phyloP scores from a whole-genome alignment of 768 basidiomycete genomes.

The Pleurotus salmoneostramineus region DNA sequence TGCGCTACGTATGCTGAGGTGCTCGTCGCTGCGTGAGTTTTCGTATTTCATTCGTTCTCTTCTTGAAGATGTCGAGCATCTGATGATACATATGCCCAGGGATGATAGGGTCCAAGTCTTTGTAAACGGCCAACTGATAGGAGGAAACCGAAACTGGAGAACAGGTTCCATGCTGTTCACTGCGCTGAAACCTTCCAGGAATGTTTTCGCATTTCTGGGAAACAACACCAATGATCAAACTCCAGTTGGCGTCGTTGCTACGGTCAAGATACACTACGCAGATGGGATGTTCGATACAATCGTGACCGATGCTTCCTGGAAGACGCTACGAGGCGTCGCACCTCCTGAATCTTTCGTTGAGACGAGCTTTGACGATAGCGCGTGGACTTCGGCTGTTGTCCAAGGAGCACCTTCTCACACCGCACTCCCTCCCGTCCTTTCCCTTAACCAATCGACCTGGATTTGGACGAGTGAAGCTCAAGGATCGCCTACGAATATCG shows the following conservation, averaged over 20 bases:
- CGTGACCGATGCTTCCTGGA: constrained; percentile 3
- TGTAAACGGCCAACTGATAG: no score
- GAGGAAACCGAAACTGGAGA: no score
- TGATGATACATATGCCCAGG: neutral
- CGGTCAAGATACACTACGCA: neutral
- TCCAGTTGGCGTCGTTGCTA: neutral
- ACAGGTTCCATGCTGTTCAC: neutral
- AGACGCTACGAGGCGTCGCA: neutral
- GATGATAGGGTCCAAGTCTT: no score
- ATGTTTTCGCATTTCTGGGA: neutral
- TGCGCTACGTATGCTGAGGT: constrained; percentile 15
- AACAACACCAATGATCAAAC: neutral
- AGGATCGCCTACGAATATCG: neutral
- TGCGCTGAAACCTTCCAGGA: neutral
- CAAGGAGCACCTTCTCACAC: neutral
- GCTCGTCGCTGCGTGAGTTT: constrained; percentile 18
- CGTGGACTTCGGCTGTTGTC: neutral
- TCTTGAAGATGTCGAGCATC: no score
- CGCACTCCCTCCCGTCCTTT: neutral
- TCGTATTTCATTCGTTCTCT: no score
- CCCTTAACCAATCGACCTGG: neutral
- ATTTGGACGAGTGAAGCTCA: constrained; percentile 1
- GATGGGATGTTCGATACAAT: neutral
- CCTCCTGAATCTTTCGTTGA: neutral
- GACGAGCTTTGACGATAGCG: neutral